Evolutionary conservation across 129 eudicot genomes (phyloP).

Genomic region (Saussurea involucrata): DNA sequence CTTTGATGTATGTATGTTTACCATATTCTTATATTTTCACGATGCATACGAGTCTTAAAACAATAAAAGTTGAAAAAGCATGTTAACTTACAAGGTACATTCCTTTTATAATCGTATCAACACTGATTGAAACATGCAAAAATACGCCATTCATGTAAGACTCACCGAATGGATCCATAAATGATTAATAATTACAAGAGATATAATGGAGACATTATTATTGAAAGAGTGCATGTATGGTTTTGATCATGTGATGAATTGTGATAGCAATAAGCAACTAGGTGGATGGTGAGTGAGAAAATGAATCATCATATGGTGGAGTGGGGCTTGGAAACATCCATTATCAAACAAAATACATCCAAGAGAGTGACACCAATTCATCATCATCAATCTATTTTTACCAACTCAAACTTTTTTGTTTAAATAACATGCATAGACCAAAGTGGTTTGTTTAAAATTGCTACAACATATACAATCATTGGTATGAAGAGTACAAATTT

Average conservation of each 20-base stretch:
- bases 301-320: slow-evolving; percentile 12
- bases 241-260: slow-evolving; percentile 11
- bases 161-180: not conserved
- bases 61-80: not conserved
- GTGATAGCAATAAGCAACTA: not conserved
- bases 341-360: slow-evolving; percentile 9
- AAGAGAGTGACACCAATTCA: not conserved
- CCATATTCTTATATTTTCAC: not conserved
- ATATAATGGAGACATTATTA: slow-evolving; percentile 12
- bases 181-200: not conserved
- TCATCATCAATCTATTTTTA: not conserved
- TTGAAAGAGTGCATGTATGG: slow-evolving; percentile 9
- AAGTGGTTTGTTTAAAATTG: not conserved
- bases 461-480: not conserved
- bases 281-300: slow-evolving; percentile 11
- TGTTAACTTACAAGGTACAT: not conserved
- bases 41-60: not conserved
- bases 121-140: not conserved
- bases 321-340: slow-evolving; percentile 15
- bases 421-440: not conserved
- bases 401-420: not conserved
- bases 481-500: not conserved
- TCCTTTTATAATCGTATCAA: not conserved
- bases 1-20: not conserved
- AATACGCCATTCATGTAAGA: not conserved